These are phyloP conservation scores for Tolypocladium ovalisporum DNA, from an alignment of 2,329 filamentous ascomycete species.

Conservation along the genomic window DNA sequence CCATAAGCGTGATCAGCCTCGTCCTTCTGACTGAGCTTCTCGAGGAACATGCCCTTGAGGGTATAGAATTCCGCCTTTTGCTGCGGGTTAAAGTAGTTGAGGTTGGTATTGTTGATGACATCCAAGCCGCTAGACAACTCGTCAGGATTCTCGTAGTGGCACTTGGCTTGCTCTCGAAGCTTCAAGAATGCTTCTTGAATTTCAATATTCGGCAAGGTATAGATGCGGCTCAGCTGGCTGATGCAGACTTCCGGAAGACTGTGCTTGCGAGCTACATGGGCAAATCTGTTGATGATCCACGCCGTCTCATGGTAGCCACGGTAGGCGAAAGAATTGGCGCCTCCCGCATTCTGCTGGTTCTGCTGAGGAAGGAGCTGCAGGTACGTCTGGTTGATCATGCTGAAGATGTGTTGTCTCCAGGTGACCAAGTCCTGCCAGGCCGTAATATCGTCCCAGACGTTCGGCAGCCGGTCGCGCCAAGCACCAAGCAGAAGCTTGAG, in stretches of 20 bases:
- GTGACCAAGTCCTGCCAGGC: conserved; percentile 99
- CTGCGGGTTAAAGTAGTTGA: conserved; percentile 92
- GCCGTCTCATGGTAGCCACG: conserved; percentile 96
- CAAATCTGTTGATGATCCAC: conserved; percentile 99
- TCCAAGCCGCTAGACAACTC: conserved; percentile 89
- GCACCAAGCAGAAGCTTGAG: conserved; percentile 87
- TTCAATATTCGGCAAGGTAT: conserved; percentile 97
- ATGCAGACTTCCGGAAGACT: conserved; percentile 96
- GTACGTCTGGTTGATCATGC: conserved; percentile 91
- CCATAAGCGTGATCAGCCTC: conserved; percentile 93
- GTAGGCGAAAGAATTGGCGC: conserved; percentile 83
- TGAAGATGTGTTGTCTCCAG: conserved; percentile 98
- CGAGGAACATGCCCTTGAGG: conserved; percentile 97
- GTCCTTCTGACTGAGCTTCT: conserved; percentile 80
- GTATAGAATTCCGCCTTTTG: conserved; percentile 99
- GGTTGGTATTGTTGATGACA: conserved; percentile 98
- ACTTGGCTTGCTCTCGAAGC: conserved; percentile 95
- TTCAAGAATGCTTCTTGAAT: conserved; percentile 99
- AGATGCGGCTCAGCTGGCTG: conserved; percentile 91
- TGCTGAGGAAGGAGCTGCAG: conserved; percentile 72
- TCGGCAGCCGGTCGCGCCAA: conserved; percentile 91
- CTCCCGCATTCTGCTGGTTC: conserved; percentile 64
- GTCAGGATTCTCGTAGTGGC: conserved; percentile 90
- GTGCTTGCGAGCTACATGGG: conserved; percentile 94
- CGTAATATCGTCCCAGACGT: conserved; percentile 99